A percentile compares a stretch with the other conserved stretches of the same genome.
These are phyloP conservation scores for Rhodocollybia butyracea DNA, from an alignment of 768 basidiomycete species.

Conservation along the genomic window DNA sequence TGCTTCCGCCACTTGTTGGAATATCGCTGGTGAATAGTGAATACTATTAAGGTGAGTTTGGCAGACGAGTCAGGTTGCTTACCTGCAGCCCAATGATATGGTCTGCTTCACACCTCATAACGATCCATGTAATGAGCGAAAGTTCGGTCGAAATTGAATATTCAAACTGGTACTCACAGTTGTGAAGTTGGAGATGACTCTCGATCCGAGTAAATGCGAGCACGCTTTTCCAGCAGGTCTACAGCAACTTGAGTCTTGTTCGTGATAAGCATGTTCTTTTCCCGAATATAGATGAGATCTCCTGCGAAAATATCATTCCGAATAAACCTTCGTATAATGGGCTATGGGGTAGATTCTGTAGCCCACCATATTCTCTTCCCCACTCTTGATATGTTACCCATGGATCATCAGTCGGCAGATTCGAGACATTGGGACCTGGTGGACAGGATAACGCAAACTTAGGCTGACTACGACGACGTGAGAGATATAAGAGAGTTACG, in stretches of 20 bases:
- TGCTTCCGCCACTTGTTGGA: constrained; percentile 34
- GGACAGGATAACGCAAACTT: too few species aligned
- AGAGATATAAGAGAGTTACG: too few species aligned
- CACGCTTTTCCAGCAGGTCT: constrained; percentile 20
- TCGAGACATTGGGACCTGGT: constrained; percentile 5
- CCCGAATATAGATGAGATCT: constrained; percentile 21
- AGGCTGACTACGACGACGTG: too few species aligned
- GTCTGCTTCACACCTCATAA: not conserved
- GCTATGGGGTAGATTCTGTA: not conserved
- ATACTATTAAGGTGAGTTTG: not conserved
- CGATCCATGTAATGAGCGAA: not conserved
- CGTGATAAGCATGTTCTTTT: constrained; percentile 23
- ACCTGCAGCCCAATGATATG: not conserved
- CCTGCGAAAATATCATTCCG: constrained; percentile 10
- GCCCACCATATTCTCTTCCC: constrained; percentile 3
- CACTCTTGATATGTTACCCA: constrained; percentile 9
- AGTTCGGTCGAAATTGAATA: not conserved
- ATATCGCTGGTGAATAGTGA: constrained; percentile 25
- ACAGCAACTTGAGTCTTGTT: constrained; percentile 21
- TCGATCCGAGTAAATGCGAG: constrained; percentile 21
- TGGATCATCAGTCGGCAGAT: not conserved
- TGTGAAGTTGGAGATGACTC: constrained; percentile 11
- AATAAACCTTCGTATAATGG: not conserved
- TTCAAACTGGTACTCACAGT: constrained; percentile 18
- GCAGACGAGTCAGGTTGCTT: not conserved